A percentile compares a stretch with the other conserved stretches of the same genome.
These are phyloP conservation scores for Dunaliella sp. DNA, from an alignment of 139 green algal genomes.

Conservation along the genomic window DNA sequence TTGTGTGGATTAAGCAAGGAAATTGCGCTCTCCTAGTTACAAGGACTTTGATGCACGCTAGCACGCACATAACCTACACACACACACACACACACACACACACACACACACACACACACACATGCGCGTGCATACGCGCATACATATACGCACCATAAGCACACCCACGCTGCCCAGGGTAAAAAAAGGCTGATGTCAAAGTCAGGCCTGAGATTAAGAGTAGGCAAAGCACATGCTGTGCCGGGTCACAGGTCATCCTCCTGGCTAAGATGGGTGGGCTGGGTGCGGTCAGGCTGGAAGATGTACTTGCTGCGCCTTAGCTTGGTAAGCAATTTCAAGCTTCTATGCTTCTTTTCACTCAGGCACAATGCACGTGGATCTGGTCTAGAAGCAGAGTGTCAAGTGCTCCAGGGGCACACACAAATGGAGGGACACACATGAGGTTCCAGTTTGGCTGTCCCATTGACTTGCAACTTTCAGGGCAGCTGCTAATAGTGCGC, in stretches of 20 bases:
- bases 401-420: not conserved
- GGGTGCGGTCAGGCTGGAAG: too few relatives aligned
- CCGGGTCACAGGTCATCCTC: too few relatives aligned
- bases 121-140: not conserved
- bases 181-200: constrained; percentile 3
- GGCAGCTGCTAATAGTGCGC: too few relatives aligned
- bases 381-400: not conserved
- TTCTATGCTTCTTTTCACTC: not conserved
- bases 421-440: too few relatives aligned
- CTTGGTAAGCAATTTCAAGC: not conserved
- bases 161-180: constrained; percentile 36
- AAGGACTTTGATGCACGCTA: not conserved
- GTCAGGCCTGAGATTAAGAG: not conserved
- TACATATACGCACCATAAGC: not conserved
- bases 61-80: not conserved
- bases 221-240: not conserved
- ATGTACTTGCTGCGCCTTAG: too few relatives aligned
- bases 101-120: not conserved
- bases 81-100: not conserved
- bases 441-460: too few relatives aligned
- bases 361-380: not conserved
- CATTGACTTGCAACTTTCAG: too few relatives aligned
- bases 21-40: too few relatives aligned
- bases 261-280: too few relatives aligned
- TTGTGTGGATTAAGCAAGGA: too few relatives aligned